Percentiles rank a stretch among this genome's conserved stretches.
Evolutionary conservation across 768 basidiomycete species (phyloP).

Genomic region (Amylocystis lapponica): DNA sequence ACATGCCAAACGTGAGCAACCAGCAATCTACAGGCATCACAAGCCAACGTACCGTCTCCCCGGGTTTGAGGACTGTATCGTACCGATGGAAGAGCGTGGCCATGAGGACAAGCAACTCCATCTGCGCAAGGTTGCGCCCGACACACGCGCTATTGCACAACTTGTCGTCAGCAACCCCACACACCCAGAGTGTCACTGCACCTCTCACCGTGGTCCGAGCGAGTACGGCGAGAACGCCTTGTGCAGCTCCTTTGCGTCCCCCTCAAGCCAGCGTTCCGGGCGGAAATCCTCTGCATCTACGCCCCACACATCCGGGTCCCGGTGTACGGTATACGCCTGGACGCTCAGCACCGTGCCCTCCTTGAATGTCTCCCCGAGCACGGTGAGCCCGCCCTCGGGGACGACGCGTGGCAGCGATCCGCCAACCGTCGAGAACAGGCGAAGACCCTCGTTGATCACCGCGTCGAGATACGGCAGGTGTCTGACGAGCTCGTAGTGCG

Average conservation of each 20-base stretch:
- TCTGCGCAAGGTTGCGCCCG: conserved; percentile 3
- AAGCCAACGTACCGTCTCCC: conserved; percentile 44
- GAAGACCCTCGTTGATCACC: conserved; percentile 25
- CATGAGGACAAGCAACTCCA: conserved; percentile 50
- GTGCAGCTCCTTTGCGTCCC: conserved; percentile 3
- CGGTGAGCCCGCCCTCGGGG: conserved; percentile 15
- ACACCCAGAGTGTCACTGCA: no score
- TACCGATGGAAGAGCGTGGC: conserved; percentile 70
- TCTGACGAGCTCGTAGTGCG: neutral
- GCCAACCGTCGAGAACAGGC: conserved; percentile 23
- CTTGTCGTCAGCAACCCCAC: no score
- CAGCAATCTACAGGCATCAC: no score
- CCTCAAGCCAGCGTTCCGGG: conserved; percentile 26
- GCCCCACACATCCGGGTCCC: conserved; percentile 23
- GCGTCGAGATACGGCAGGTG: conserved; percentile 19
- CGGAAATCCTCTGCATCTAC: conserved; percentile 22
- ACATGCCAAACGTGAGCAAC: no score
- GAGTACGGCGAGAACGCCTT: conserved; percentile 11
- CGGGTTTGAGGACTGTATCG: conserved; percentile 57
- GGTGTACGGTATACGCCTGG: conserved; percentile 23
- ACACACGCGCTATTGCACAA: conserved; percentile 6
- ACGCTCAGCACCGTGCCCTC: conserved; percentile 19
- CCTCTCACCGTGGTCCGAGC: conserved; percentile 7
- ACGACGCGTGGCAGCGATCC: conserved; percentile 24
- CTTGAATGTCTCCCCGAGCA: conserved; percentile 15